Evolutionary conservation across 495 filamentous ascomycete species (phyloP).

Genomic region (Xylona heveae): DNA sequence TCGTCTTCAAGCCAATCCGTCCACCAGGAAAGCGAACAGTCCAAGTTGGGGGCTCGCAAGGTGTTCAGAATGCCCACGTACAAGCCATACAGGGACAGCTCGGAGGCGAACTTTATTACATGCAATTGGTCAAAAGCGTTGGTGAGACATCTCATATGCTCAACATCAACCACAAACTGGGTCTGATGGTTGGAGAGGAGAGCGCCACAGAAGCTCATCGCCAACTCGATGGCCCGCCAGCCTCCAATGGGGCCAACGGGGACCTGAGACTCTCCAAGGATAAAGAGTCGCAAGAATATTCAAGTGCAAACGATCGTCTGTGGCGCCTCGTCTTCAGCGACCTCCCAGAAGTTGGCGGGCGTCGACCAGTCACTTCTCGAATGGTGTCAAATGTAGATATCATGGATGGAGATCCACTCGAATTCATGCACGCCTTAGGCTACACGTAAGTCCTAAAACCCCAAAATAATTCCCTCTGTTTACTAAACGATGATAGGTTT

Average conservation of each 20-base stretch:
- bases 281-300: no score
- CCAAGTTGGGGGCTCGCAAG: constrained; percentile 12
- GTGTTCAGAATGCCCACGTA: constrained; percentile 8
- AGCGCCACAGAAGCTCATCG: no score
- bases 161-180: no score
- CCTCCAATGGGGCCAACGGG: no score
- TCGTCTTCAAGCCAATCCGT: constrained; percentile 42
- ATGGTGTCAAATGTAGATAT: constrained; percentile 15
- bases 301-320: no score
- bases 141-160: no score
- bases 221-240: no score
- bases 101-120: constrained; percentile 18
- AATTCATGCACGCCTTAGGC: constrained; percentile 19
- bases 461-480: constrained; percentile 6
- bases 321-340: constrained; percentile 22
- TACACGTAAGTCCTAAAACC: constrained; percentile 17
- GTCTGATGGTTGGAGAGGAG: no score
- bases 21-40: constrained; percentile 9
- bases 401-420: constrained; percentile 16
- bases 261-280: neutral
- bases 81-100: constrained; percentile 7
- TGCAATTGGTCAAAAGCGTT: constrained; percentile 17
- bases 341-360: constrained; percentile 20
- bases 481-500: no score
- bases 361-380: constrained; percentile 16